phyloP scores from a whole-genome alignment of 495 filamentous ascomycete genomes.

The Usnea hakonensis region DNA sequence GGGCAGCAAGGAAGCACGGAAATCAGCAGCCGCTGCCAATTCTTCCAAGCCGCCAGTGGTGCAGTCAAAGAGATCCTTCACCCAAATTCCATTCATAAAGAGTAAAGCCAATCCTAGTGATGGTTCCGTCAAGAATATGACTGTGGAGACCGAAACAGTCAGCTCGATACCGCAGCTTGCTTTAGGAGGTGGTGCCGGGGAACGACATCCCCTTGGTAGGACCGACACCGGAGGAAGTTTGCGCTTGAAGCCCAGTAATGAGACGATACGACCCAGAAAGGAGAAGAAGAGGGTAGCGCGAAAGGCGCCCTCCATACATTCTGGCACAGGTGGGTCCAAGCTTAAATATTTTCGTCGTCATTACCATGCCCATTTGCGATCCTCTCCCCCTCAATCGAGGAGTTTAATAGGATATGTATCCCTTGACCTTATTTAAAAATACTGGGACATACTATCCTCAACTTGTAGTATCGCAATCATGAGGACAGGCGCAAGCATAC shows the following conservation, averaged over 20 bases:
- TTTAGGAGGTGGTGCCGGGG: constrained; percentile 57
- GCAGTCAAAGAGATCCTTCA: constrained; percentile 40
- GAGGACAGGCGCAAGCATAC: background rate
- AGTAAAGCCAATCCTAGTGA: constrained; percentile 56
- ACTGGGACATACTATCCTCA: background rate
- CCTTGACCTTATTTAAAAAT: constrained; percentile 5
- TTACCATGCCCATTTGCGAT: constrained; percentile 22
- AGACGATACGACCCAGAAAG: constrained; percentile 88
- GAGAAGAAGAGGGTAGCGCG: constrained; percentile 73
- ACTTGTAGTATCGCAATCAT: constrained; percentile 9
- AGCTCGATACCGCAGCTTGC: constrained; percentile 86
- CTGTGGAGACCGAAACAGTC: constrained; percentile 95
- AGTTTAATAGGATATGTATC: constrained; percentile 3
- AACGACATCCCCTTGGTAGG: constrained; percentile 47
- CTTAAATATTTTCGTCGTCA: constrained; percentile 28
- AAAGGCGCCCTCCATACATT: constrained; percentile 62
- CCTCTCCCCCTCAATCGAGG: constrained; percentile 24
- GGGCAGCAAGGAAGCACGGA: constrained; percentile 28
- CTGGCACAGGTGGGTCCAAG: constrained; percentile 61
- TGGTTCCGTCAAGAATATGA: constrained; percentile 83
- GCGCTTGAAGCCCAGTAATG: constrained; percentile 77
- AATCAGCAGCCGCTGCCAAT: constrained; percentile 22
- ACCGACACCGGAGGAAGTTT: constrained; percentile 61
- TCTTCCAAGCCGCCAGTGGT: constrained; percentile 31
- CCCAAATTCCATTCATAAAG: constrained; percentile 41